A percentile compares a stretch with the other conserved stretches of the same genome.
These are phyloP conservation scores for Globisporangium cederbergense DNA, from an alignment of 352 stramenopile genomes.

Conservation along the genomic window DNA sequence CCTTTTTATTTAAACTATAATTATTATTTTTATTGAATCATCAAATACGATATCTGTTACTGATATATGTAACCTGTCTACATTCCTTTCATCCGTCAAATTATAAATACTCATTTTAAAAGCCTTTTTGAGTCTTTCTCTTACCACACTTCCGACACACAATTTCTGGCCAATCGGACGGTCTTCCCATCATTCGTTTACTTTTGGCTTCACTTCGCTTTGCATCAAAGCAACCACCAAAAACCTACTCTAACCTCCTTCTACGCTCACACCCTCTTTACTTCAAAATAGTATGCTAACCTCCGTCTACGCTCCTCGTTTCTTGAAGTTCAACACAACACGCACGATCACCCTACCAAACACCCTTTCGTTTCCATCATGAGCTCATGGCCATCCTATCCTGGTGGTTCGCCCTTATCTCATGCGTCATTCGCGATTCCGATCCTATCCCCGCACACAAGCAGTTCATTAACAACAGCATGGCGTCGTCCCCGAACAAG, in stretches of 20 bases:
- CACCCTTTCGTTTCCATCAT: not conserved
- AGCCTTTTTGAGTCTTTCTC: too few species aligned
- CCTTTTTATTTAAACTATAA: too few species aligned
- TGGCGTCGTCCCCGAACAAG: conserved; percentile 9
- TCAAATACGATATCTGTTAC: too few species aligned
- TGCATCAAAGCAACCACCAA: conserved; percentile 3
- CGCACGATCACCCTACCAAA: not conserved
- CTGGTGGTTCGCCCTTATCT: conserved; percentile 6
- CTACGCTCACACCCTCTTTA: not conserved
- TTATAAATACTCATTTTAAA: too few species aligned
- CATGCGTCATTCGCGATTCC: conserved; percentile 7
- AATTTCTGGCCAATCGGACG: conserved; percentile 13
- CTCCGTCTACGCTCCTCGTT: not conserved
- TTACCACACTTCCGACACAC: not conserved
- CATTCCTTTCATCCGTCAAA: too few species aligned
- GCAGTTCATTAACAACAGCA: not conserved
- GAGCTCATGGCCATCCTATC: not conserved
- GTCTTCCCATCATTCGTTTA: conserved; percentile 18
- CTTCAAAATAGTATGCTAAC: not conserved
- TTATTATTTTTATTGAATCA: too few species aligned
- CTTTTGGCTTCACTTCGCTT: conserved; percentile 9
- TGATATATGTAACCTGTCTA: too few species aligned
- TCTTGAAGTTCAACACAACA: not conserved
- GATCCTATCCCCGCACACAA: conserved; percentile 5
- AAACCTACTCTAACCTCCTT: conserved; percentile 2